Evolutionary conservation across 441 rosid species (phyloP), one percentile per base, ranked within the genome.

Genomic region (Pelargonium fulgidum): DNA sequence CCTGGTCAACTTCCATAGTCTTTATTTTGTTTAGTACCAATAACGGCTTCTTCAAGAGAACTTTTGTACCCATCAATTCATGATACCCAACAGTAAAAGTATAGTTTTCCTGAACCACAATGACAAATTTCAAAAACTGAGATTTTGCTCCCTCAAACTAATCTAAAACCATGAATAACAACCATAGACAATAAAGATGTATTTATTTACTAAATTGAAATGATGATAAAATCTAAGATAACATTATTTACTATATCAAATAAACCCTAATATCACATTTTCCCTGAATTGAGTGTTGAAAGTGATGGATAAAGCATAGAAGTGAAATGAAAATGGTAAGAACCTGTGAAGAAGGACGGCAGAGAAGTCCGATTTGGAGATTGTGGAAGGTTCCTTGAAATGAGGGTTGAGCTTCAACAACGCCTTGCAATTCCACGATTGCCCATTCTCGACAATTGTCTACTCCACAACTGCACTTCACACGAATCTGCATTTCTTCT

Each of bases 1-100:
- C 70, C 41, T 67, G 68, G 39, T 79, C 84, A 14, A 44, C 68
- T 54, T 79, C 82, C 71, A 70, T 66, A 59, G 26, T 41, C 69
- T 82, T 82, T 54, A 72, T 75, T 74, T 92, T 92, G 88, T 86
- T 89, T 72, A 92, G 73, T 2, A 92, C 93, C 79, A 90, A 65
- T 68, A 92, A 70, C 54, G 98, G 98, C 72, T 89, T 93, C 87
- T 89, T 90, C 59, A 90, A 48, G 5, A 73, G 71, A 50, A 86
- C 84, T 65, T 84, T 89, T 10, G 91, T 76, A 58, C 96, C 97
- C 0, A 68, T 77, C 68, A 90, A 72, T 70, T 93, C 92, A 73
- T 90, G 97, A 74, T 89, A 93, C 47, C 96, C 96, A 64, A 90
- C 78, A 3, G 98, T 93, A 68, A 92, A 89, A 20, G 89, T 90